Evolutionary conservation across 179 eudicot species (phyloP).

Genomic region (Drosera spatulata): DNA sequence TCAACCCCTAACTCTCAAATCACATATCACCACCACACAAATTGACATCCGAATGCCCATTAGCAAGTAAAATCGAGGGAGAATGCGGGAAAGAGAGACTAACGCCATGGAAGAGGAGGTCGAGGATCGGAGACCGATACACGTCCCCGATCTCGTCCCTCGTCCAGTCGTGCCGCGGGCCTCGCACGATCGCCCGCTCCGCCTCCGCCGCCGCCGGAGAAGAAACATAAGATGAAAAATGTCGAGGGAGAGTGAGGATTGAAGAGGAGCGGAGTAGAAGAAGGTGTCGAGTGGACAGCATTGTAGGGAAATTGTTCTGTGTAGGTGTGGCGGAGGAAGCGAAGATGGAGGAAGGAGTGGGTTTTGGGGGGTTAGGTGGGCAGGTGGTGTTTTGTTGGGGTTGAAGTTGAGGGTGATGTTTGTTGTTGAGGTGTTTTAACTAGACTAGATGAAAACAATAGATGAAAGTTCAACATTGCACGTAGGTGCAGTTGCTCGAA

Average conservation of each 20-base stretch:
- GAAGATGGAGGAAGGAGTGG: too few relatives aligned
- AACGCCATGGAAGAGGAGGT: constrained; percentile 91
- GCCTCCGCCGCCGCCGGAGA: constrained; percentile 78
- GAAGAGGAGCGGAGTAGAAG: constrained; percentile 7
- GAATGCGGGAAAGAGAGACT: neutral
- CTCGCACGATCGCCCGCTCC: constrained; percentile 54
- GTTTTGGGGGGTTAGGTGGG: too few relatives aligned
- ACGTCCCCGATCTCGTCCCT: constrained; percentile 51
- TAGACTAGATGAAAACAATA: too few relatives aligned
- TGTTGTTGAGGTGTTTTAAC: too few relatives aligned
- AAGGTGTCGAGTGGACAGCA: constrained; percentile 8
- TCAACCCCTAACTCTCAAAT: too few relatives aligned
- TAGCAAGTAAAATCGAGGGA: neutral
- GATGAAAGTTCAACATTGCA: too few relatives aligned
- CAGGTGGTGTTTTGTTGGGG: too few relatives aligned
- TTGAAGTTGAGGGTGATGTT: too few relatives aligned
- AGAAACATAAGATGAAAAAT: constrained; percentile 21
- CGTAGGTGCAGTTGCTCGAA: too few relatives aligned
- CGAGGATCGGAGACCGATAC: constrained; percentile 84
- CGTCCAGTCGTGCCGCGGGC: constrained; percentile 70
- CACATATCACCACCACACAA: too few relatives aligned
- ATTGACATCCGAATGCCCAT: neutral
- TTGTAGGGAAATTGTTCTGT: neutral
- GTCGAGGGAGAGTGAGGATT: constrained; percentile 9
- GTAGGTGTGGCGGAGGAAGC: too few relatives aligned